Conservation (phyloP, 2,329 filamentous ascomycete genomes). For the Laburnicola sp. region DNA sequence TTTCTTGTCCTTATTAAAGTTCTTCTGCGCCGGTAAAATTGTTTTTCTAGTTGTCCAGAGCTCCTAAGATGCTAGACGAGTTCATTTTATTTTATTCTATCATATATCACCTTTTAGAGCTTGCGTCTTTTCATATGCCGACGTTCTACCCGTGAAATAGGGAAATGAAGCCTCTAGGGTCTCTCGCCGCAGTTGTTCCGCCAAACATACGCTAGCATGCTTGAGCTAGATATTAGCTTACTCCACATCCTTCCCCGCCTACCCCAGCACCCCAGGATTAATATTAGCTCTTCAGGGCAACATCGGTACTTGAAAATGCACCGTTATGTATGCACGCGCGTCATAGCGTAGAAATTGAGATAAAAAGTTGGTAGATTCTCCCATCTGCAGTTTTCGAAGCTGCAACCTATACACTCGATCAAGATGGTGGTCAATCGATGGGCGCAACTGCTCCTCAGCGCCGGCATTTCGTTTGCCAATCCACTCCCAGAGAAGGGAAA, state of each 20-base stretch:
- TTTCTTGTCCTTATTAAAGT: no score
- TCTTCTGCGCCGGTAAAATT: no score
- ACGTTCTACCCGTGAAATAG: not conserved
- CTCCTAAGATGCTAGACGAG: not conserved
- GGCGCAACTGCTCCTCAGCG: not conserved
- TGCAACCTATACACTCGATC: not conserved
- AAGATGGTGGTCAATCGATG: constrained; percentile 1
- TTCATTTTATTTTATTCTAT: not conserved
- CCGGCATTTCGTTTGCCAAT: not conserved
- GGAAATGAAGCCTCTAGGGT: not conserved
- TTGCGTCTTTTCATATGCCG: not conserved
- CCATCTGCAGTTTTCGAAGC: not conserved
- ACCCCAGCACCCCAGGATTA: not conserved
- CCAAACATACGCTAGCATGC: not conserved
- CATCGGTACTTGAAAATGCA: not conserved
- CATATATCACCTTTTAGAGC: no score
- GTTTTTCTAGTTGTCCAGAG: no score
- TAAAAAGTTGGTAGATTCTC: not conserved
- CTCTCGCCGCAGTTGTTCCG: not conserved
- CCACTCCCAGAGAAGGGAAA: not conserved
- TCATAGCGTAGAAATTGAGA: not conserved
- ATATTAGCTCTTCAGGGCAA: not conserved
- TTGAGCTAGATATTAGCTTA: not conserved
- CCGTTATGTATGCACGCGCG: constrained; percentile 1
- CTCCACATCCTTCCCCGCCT: not conserved